Evolutionary conservation across 179 eudicot genomes (phyloP), one percentile per base, ranked within the genome.

Genomic region (Patellifolia procumbens): DNA sequence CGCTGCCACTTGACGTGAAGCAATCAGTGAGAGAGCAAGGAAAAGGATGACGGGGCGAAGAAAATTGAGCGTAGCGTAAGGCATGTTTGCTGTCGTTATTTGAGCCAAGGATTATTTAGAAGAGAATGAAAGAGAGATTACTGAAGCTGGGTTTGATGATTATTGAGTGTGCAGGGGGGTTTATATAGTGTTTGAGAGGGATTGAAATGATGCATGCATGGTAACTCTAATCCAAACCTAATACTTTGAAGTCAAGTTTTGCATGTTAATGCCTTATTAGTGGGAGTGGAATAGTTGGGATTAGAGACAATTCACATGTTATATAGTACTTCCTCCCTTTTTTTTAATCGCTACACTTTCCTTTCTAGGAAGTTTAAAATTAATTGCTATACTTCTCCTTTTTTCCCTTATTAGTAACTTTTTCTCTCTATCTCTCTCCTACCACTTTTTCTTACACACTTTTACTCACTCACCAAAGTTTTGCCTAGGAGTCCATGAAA

Each of bases 161-260:
- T 19, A 24, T 68, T 53, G 72, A 73, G 61, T 43, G 0, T 68
- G 53, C 49, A 72, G 22, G n/a, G 39, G 74, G 72, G 72, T 65
- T 72, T 76, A 32, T 42, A 75, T 52, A 51, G 79, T 62, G 75
- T 29, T 13, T 8, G 29, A 56, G 20, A 39, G 29, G 34, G 42
- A 35, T 35, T 31, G 45, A 42, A 52, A 70, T 62, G 76, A 45
- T 64, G 76, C 34, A 64, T 64, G 72, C 76, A 73, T 76, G 77
- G 55, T 76, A 7, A 2, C 34, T 65, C 74, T 81, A 81, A 66
- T 65, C 31, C n/a, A 28, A 66, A 76, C 79, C 80, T 72, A 76
- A 76, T 71, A 43, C 1, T n/a, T 4, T 9, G n/a, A 31, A 64
- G 42, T 70, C 42, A 68, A 63, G 60, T 65, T 55, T 74, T 79